A percentile compares a stretch with the other conserved stretches of the same genome.
Conservation (phyloP, 2,329 filamentous ascomycete genomes). For the Microcyclospora pomicola region DNA sequence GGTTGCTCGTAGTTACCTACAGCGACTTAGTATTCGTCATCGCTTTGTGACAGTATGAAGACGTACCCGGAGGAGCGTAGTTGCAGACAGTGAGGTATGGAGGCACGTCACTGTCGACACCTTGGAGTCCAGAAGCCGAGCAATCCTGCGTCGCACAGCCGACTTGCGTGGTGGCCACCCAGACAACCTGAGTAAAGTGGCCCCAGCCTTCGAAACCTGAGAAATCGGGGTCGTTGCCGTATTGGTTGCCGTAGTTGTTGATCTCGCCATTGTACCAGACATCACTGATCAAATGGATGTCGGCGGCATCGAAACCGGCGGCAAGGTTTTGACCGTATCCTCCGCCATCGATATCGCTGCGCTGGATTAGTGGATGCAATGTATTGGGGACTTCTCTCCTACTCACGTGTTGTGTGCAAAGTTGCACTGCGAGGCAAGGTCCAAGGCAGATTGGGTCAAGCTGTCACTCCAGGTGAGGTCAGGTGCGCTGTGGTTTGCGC, state of each 20-base stretch:
- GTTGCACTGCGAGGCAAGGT: slow-evolving; percentile 50
- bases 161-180: slow-evolving; percentile 47
- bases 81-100: slow-evolving; percentile 73
- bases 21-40: neutral
- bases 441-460: slow-evolving; percentile 49
- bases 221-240: slow-evolving; percentile 40
- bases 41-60: neutral
- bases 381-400: neutral
- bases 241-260: slow-evolving; percentile 33
- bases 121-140: slow-evolving; percentile 35
- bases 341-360: slow-evolving; percentile 41
- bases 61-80: slow-evolving; percentile 59
- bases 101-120: slow-evolving; percentile 25
- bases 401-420: slow-evolving; percentile 65
- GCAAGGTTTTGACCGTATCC: slow-evolving; percentile 90
- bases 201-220: slow-evolving; percentile 50
- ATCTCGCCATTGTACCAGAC: slow-evolving; percentile 80
- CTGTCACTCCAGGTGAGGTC: slow-evolving; percentile 51
- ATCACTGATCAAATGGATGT: slow-evolving; percentile 56
- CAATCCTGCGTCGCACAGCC: slow-evolving; percentile 50
- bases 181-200: slow-evolving; percentile 62
- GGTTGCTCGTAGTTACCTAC: neutral
- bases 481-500: slow-evolving; percentile 6
- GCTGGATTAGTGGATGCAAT: neutral
- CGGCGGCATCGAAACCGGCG: slow-evolving; percentile 40